Evolutionary conservation across 305 asterid species (phyloP).

Genomic region (Fraxinus dipetala): DNA sequence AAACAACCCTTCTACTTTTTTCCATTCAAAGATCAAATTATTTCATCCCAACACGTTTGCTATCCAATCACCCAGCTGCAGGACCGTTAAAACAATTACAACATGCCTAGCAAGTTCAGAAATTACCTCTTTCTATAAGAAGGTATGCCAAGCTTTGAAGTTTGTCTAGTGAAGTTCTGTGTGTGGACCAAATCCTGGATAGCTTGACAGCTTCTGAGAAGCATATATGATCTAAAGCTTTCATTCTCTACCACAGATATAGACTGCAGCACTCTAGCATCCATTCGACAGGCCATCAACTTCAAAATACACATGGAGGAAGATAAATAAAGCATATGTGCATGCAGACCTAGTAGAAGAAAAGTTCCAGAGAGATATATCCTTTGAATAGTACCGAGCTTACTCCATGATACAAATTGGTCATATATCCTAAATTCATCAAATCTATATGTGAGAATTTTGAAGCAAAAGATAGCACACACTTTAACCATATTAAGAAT

Average conservation of each 20-base stretch:
- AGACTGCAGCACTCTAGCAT: constrained; percentile 37
- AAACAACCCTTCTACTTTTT: not conserved
- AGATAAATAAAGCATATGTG: constrained; percentile 19
- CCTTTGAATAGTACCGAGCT: not conserved
- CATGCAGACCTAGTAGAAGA: not conserved
- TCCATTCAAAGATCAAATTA: not conserved
- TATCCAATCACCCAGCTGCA: not conserved
- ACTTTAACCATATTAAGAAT: not conserved
- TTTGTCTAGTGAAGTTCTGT: constrained; percentile 27
- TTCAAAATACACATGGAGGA: constrained; percentile 31
- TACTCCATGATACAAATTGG: not conserved
- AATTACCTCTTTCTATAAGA: constrained; percentile 42
- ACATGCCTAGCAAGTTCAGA: not conserved
- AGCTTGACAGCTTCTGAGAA: constrained; percentile 32
- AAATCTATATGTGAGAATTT: not conserved
- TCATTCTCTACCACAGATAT: constrained; percentile 34
- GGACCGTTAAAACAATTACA: not conserved
- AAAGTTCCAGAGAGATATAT: not conserved
- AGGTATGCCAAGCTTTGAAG: constrained; percentile 34
- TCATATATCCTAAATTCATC: not conserved
- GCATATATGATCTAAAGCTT: constrained; percentile 23
- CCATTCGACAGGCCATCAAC: constrained; percentile 47
- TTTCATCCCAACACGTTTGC: not conserved
- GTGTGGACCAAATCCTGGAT: constrained; percentile 26
- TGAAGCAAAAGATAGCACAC: not conserved